phyloP scores from a whole-genome alignment of 2,329 filamentous ascomycete species.

The Fusarium continuum region DNA sequence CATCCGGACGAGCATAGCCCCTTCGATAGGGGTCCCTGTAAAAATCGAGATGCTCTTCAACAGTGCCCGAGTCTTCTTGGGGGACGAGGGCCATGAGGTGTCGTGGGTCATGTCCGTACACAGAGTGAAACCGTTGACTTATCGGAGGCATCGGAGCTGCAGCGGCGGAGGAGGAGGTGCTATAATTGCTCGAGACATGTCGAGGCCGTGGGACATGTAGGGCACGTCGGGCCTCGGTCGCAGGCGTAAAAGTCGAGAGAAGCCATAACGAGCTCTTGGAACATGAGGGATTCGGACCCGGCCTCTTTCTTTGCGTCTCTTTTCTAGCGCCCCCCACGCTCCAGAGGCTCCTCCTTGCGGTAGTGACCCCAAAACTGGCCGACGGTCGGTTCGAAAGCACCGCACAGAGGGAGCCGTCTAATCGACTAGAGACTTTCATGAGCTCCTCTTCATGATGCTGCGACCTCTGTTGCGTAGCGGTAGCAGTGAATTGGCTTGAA shows the following conservation, averaged over 20 bases:
- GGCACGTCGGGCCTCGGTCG: conserved; percentile 34
- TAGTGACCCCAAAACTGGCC: conserved; percentile 40
- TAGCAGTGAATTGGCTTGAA: conserved; percentile 1
- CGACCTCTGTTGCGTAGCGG: conserved; percentile 27
- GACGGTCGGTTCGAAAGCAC: conserved; percentile 59
- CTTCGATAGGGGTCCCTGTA: conserved; percentile 63
- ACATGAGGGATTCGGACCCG: conserved; percentile 41
- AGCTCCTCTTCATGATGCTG: conserved; percentile 61
- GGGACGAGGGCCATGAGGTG: conserved; percentile 64
- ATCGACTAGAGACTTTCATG: conserved; percentile 69
- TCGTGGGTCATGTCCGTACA: conserved; percentile 44
- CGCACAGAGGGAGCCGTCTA: conserved; percentile 68
- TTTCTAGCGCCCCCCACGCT: conserved; percentile 29
- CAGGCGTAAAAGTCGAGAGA: conserved; percentile 52
- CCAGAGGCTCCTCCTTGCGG: conserved; percentile 43
- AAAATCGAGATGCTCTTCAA: conserved; percentile 63
- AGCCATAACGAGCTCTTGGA: conserved; percentile 52
- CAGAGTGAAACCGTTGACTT: conserved; percentile 17
- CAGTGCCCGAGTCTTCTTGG: conserved; percentile 56
- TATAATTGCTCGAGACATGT: conserved; percentile 39
- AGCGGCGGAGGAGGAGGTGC: conserved; percentile 39
- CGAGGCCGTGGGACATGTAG: conserved; percentile 27
- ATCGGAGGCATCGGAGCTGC: conserved; percentile 20
- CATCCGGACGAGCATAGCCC: conserved; percentile 62
- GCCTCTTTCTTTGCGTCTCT: conserved; percentile 19